A percentile compares a stretch with the other conserved stretches of the same genome.
Evolutionary conservation across 371 early-diverging fungal species (phyloP).

Genomic region (Zancudomyces culisetae): DNA sequence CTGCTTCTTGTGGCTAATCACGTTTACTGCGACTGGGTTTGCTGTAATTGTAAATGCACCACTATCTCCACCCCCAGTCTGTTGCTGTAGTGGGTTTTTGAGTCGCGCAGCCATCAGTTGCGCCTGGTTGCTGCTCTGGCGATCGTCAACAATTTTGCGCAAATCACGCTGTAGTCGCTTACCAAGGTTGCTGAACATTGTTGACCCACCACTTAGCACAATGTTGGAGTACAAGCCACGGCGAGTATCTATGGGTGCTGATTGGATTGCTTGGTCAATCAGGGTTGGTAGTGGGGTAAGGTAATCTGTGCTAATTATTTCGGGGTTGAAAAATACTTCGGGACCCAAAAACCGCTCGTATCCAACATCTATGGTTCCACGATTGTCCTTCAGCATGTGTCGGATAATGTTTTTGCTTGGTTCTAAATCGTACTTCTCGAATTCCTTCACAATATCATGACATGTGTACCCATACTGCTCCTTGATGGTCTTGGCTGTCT

Average conservation of each 20-base stretch:
- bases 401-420: constrained; percentile 69
- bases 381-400: constrained; percentile 69
- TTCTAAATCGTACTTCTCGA: constrained; percentile 79
- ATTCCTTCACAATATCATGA: constrained; percentile 92
- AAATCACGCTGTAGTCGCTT: constrained; percentile 89
- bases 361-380: constrained; percentile 85
- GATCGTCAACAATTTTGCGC: constrained; percentile 65
- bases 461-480: constrained; percentile 91
- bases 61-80: no score
- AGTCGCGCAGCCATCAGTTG: no score
- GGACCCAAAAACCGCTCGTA: constrained; percentile 96
- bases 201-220: constrained; percentile 93
- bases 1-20: constrained; percentile 92
- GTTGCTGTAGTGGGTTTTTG: no score
- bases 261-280: constrained; percentile 88
- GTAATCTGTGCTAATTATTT: constrained; percentile 90
- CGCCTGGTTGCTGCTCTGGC: constrained; percentile 50
- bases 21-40: constrained; percentile 84
- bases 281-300: constrained; percentile 87
- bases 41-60: constrained; percentile 48
- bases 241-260: constrained; percentile 89
- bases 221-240: constrained; percentile 91
- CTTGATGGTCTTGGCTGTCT: constrained; percentile 85
- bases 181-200: constrained; percentile 94
- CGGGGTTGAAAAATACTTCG: constrained; percentile 96